Percentiles rank a stretch among this genome's conserved stretches.
These are phyloP conservation scores for Fonsecaea erecta DNA, from an alignment of 2,329 filamentous ascomycete genomes.

Conservation along the genomic window DNA sequence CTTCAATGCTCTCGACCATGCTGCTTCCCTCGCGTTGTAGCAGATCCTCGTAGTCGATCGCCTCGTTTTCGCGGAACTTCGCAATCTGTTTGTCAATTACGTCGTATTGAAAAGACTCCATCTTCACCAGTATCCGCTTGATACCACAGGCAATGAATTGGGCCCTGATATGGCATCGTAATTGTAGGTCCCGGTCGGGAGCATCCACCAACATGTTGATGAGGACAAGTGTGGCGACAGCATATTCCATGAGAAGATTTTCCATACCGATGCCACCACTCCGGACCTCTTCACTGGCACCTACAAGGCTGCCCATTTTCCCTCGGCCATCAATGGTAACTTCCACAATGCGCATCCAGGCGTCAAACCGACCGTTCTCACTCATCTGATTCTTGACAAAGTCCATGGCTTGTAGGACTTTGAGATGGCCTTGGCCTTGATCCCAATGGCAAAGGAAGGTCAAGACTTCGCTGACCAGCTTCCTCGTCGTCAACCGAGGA, in stretches of 20 bases:
- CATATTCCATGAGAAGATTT: slow-evolving; percentile 98
- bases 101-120: slow-evolving; percentile 98
- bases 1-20: slow-evolving; percentile 84
- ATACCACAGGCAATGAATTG: slow-evolving; percentile 96
- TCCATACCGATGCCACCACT: slow-evolving; percentile 98
- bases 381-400: slow-evolving; percentile 83
- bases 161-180: slow-evolving; percentile 90
- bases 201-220: slow-evolving; percentile 97
- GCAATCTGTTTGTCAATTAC: slow-evolving; percentile 98
- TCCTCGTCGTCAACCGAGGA: slow-evolving; percentile 85
- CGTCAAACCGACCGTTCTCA: slow-evolving; percentile 94
- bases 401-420: slow-evolving; percentile 92
- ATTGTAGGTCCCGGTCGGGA: slow-evolving; percentile 82
- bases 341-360: slow-evolving; percentile 98
- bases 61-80: slow-evolving; percentile 88
- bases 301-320: slow-evolving; percentile 98
- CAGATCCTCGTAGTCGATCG: slow-evolving; percentile 97
- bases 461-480: slow-evolving; percentile 92
- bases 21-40: slow-evolving; percentile 89
- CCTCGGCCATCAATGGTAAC: slow-evolving; percentile 95
- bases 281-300: slow-evolving; percentile 92
- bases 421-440: slow-evolving; percentile 83
- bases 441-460: slow-evolving; percentile 97
- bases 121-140: slow-evolving; percentile 91
- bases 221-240: slow-evolving; percentile 88